These are phyloP conservation scores for Chlorella sp. DNA, from an alignment of 139 green algal genomes.

Conservation along the genomic window DNA sequence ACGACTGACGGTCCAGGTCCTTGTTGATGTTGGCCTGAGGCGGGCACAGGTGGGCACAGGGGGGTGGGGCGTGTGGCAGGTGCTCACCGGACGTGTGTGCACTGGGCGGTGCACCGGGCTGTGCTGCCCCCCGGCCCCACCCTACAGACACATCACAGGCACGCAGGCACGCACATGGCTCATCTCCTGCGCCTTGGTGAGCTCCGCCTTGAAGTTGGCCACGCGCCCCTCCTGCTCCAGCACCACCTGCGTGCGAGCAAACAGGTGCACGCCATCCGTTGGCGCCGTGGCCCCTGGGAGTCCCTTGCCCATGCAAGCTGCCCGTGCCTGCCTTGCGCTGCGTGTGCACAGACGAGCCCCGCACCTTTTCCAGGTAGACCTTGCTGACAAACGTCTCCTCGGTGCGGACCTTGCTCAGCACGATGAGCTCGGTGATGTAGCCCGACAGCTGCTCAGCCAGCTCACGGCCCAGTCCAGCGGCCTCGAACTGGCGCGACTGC, in stretches of 20 bases:
- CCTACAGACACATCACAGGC: too few species aligned
- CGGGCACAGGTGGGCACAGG: too few species aligned
- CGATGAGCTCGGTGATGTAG: slow-evolving; percentile 65
- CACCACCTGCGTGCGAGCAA: slow-evolving; percentile 32
- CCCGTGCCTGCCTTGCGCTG: neutral
- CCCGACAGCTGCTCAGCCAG: slow-evolving; percentile 61
- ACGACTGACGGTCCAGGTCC: slow-evolving; percentile 81
- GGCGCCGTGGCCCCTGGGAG: neutral
- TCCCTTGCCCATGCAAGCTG: neutral
- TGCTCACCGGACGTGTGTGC: too few species aligned
- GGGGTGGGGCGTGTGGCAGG: too few species aligned
- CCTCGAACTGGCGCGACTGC: slow-evolving; percentile 26
- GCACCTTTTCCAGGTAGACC: slow-evolving; percentile 65
- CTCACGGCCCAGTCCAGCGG: slow-evolving; percentile 38
- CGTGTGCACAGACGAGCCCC: neutral
- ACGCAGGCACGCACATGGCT: too few species aligned
- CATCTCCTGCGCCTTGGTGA: slow-evolving; percentile 65
- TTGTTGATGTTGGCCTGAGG: slow-evolving; percentile 46
- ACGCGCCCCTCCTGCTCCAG: slow-evolving; percentile 65
- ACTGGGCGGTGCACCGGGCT: too few species aligned
- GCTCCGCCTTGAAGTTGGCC: slow-evolving; percentile 67
- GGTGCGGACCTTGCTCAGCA: slow-evolving; percentile 58
- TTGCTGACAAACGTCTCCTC: slow-evolving; percentile 62
- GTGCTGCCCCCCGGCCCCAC: too few species aligned
- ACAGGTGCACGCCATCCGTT: neutral